phyloP scores from a whole-genome alignment of 805 yeast species.

The Yarrowia bubula region DNA sequence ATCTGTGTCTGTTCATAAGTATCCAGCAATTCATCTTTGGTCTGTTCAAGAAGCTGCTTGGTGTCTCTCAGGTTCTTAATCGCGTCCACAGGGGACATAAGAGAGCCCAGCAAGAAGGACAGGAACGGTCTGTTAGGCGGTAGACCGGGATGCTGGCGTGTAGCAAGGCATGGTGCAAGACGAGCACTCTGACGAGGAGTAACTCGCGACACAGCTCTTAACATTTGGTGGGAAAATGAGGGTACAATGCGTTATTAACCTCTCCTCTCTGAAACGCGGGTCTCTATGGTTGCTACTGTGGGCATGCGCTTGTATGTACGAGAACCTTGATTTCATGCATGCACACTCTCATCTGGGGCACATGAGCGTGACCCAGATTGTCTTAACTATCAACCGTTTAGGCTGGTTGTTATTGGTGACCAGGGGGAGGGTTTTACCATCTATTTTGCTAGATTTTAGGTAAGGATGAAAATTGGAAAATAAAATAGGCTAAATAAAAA shows the following conservation, averaged over 20 bases:
- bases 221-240: background rate
- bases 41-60: constrained; percentile 29
- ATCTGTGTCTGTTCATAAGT: constrained; percentile 31
- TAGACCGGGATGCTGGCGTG: background rate
- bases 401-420: too few species aligned
- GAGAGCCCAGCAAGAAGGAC: constrained; percentile 24
- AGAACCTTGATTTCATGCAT: constrained; percentile 1
- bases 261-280: background rate
- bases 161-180: background rate
- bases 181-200: background rate
- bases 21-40: constrained; percentile 31
- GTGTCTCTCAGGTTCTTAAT: constrained; percentile 31
- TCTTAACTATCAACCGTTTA: too few species aligned
- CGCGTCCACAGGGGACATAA: constrained; percentile 30
- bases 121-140: constrained; percentile 27
- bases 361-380: too few species aligned
- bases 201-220: constrained; percentile 1
- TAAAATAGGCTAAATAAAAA: background rate
- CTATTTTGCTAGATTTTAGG: too few species aligned
- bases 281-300: constrained; percentile 8
- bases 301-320: constrained; percentile 3
- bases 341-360: constrained; percentile 3
- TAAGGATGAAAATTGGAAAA: too few species aligned
- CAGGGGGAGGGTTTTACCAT: too few species aligned
- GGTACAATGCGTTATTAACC: background rate